These are phyloP conservation scores for Brettanomyces bruxellensis DNA, from an alignment of 805 yeast species.

Conservation along the genomic window DNA sequence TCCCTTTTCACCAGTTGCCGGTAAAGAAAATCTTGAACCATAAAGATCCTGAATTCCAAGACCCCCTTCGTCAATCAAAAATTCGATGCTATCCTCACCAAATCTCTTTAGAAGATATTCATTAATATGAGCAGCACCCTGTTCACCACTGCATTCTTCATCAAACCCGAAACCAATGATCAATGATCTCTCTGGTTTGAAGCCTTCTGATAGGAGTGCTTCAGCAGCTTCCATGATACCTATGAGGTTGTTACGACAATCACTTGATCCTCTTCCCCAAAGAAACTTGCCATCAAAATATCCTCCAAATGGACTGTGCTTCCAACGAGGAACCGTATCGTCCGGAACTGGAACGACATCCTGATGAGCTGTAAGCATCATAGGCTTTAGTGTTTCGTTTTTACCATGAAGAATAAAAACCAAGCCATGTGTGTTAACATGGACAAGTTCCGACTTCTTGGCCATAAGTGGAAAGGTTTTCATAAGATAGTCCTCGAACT, in stretches of 20 bases:
- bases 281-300: conserved; percentile 27
- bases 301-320: conserved; percentile 29
- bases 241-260: conserved; percentile 33
- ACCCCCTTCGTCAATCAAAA: conserved; percentile 38
- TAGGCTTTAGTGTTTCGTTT: conserved; percentile 29
- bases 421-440: conserved; percentile 34
- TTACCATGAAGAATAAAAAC: conserved; percentile 36
- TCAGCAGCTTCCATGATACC: conserved; percentile 57
- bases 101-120: conserved; percentile 25
- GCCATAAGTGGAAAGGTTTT: conserved; percentile 32
- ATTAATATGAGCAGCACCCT: conserved; percentile 44
- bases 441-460: conserved; percentile 24
- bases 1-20: conserved; percentile 41
- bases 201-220: conserved; percentile 40
- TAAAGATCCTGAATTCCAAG: conserved; percentile 25
- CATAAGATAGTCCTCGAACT: conserved; percentile 38
- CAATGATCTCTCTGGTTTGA: conserved; percentile 52
- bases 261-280: conserved; percentile 32
- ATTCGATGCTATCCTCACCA: conserved; percentile 33
- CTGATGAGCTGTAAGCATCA: conserved; percentile 39
- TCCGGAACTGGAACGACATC: conserved; percentile 40
- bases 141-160: conserved; percentile 61
- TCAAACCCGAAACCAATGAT: conserved; percentile 65
- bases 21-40: conserved; percentile 31
- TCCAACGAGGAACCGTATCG: conserved; percentile 29